Evolutionary conservation across 2,329 filamentous ascomycete species (phyloP), one percentile per base, ranked within the genome.

Genomic region (Pseudogymnoascus sp.): DNA sequence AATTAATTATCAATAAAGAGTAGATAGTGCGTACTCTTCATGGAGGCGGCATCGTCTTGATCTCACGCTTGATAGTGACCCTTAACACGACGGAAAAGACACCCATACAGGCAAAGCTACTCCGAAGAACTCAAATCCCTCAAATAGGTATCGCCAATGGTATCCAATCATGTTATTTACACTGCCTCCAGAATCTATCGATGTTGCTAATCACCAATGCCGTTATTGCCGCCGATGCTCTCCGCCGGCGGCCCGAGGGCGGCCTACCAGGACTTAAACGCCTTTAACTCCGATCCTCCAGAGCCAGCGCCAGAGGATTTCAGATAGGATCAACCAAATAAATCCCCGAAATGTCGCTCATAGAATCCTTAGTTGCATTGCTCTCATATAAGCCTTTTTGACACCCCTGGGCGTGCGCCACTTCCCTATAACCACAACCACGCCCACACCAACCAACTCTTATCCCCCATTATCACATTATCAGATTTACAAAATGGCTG

Each of bases 401-500:
- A 31, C 47, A 53, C 14, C 47, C 31, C 47, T 53, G 24, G 47
- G 47, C 47, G 6, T 8, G 26, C 26, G 26, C 47, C 14, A 11
- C n/a, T 16, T 3, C 14, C 26, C 4, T 16, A 53, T 31, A 53
- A 7, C 24, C 50, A 73, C 21, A 8, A 11, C 24, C 50, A 73
- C 14, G 6, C 7, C 47, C 47, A 16, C 1, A 4, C 47, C 26
- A 10, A 4, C 14, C 14, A 53, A 31, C n/a, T 53, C n/a, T 6
- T 14, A 10, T 4, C 11, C 19, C n/a, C 26, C 73, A 29, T 50
- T 33, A 11, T 29, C 26, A 26, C 26, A 31, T 50, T 53, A 53
- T 75, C 40, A 80, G 73, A 29, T 50, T 33, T 6, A 2, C 13
- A 21, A n/a, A 53, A 53, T 53, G 47, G 47, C 47, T 0, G 47